These are phyloP conservation scores for Gossypioides kirkii DNA, from an alignment of 345 rosid genomes.

Conservation along the genomic window DNA sequence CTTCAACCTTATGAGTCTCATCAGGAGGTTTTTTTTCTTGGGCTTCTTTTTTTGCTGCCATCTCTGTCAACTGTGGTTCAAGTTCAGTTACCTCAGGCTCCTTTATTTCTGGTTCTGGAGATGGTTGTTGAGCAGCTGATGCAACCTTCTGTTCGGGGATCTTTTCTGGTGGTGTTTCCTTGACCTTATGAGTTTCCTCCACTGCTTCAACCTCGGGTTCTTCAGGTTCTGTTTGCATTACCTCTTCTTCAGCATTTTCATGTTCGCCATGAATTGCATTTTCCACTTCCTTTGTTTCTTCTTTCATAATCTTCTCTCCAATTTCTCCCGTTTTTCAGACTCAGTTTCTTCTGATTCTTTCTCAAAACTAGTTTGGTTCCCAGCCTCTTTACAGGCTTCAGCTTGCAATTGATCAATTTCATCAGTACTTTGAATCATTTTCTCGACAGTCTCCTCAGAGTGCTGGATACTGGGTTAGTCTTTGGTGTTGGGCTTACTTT, in stretches of 20 bases:
- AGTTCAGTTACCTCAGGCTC: slow-evolving; percentile 1
- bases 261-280: slow-evolving; percentile 16
- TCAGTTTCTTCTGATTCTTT: not conserved
- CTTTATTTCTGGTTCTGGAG: not conserved
- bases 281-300: not conserved
- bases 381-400: no score
- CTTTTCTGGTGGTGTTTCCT: not conserved
- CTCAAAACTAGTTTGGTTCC: not conserved
- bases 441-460: slow-evolving; percentile 38
- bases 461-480: slow-evolving; percentile 94
- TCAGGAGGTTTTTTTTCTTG: slow-evolving; percentile 5
- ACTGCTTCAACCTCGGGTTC: slow-evolving; percentile 2
- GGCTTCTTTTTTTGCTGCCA: slow-evolving; percentile 4
- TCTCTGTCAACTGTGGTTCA: not conserved
- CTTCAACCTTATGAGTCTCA: slow-evolving; percentile 10
- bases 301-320: not conserved
- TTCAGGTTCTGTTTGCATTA: slow-evolving; percentile 1
- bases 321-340: not conserved
- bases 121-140: not conserved
- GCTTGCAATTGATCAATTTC: no score
- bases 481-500: slow-evolving; percentile 2
- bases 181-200: slow-evolving; percentile 11
- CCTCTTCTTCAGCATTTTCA: not conserved
- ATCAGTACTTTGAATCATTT: no score
- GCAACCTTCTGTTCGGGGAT: not conserved